A percentile compares a stretch with the other conserved stretches of the same genome.
Evolutionary conservation across 2,329 filamentous ascomycete species (phyloP).

Genomic region (Paracorniculantispora psalliotae): DNA sequence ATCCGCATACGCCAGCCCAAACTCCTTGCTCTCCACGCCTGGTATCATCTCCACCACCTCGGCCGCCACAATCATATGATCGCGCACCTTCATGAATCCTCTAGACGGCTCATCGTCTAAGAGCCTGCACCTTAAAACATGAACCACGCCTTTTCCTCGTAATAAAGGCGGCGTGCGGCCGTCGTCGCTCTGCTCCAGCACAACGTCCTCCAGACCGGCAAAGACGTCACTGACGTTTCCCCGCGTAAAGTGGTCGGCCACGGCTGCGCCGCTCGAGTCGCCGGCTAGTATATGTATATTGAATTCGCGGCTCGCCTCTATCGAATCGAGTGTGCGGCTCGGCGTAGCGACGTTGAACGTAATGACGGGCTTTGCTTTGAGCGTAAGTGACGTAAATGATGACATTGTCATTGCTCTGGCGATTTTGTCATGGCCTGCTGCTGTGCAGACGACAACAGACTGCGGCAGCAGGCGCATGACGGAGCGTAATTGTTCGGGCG

Average conservation of each 20-base stretch:
- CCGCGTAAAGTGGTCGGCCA: constrained; percentile 48
- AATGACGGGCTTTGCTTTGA: constrained; percentile 47
- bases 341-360: constrained; percentile 55
- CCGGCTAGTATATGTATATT: constrained; percentile 52
- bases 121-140: constrained; percentile 40
- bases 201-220: constrained; percentile 28
- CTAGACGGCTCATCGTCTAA: constrained; percentile 33
- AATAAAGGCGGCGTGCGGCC: constrained; percentile 36
- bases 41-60: constrained; percentile 44
- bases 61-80: constrained; percentile 49
- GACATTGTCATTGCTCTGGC: constrained; percentile 55
- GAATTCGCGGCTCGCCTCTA: constrained; percentile 40
- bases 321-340: constrained; percentile 50
- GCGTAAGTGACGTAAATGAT: constrained; percentile 51
- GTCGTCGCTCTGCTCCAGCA: constrained; percentile 11
- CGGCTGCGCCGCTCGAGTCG: constrained; percentile 40
- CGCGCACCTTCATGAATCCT: constrained; percentile 43
- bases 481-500: constrained; percentile 45
- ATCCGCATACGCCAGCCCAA: constrained; percentile 47
- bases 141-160: constrained; percentile 47
- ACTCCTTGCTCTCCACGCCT: constrained; percentile 28
- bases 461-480: constrained; percentile 51
- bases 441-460: constrained; percentile 52
- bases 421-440: constrained; percentile 29
- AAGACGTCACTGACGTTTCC: constrained; percentile 42